Percentiles rank a stretch among this genome's conserved stretches.
Evolutionary conservation across 441 rosid species (phyloP).

Genomic region (Cnidoscolus chayamansa): DNA sequence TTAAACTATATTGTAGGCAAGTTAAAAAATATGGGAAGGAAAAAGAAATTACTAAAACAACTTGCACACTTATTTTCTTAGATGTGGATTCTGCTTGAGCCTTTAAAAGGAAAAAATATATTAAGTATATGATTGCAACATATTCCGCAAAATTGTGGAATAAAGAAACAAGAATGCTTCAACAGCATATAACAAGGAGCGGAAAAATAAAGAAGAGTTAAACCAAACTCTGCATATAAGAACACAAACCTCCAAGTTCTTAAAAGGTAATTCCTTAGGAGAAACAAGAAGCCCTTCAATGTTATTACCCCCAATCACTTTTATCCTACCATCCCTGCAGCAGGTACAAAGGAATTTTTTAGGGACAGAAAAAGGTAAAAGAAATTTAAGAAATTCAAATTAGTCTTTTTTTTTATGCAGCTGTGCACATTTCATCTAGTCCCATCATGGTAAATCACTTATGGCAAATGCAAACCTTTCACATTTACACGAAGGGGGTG

Average conservation of each 20-base stretch:
- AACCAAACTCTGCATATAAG: neutral
- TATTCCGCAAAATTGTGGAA: neutral
- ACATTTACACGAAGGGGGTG: neutral
- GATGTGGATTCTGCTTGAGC: neutral
- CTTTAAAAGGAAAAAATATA: neutral
- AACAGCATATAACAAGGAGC: neutral
- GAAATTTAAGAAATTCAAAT: neutral
- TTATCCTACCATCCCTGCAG: conserved; percentile 63
- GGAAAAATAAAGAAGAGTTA: neutral
- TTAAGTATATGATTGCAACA: neutral
- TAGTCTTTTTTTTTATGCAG: neutral
- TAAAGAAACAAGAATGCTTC: neutral
- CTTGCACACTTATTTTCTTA: neutral
- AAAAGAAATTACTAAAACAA: neutral
- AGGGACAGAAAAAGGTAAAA: neutral
- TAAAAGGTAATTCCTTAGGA: conserved; percentile 47
- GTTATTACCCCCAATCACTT: conserved; percentile 57
- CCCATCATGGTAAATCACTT: neutral
- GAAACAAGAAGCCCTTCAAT: conserved; percentile 59
- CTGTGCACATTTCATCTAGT: neutral
- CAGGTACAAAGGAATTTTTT: neutral
- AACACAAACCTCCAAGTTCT: conserved; percentile 46
- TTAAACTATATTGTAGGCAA: neutral
- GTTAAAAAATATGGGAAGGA: neutral
- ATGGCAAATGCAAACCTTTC: neutral